Conservation (phyloP, 2,329 filamentous ascomycete species). For the Hypoxylon sp. region DNA sequence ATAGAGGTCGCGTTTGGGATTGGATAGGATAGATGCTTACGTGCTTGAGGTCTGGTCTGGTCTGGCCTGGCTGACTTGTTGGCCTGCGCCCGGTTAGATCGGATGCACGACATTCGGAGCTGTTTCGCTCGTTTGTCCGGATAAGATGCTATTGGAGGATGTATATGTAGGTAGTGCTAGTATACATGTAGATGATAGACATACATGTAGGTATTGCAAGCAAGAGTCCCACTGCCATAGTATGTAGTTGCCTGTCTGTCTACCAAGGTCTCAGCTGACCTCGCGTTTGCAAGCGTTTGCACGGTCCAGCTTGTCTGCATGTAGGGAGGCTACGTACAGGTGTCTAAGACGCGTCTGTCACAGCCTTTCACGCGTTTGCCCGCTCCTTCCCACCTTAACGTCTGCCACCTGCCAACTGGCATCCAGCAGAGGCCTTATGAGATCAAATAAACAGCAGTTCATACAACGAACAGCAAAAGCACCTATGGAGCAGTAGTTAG, state of each 20-base stretch:
- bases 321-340: neutral
- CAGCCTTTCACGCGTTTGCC: constrained; percentile 2
- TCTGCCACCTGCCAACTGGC: neutral
- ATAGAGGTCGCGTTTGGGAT: neutral
- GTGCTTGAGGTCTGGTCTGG: constrained; percentile 4
- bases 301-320: neutral
- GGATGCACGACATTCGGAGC: constrained; percentile 29
- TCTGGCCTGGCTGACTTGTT: neutral
- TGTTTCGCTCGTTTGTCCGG: neutral
- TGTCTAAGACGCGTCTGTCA: constrained; percentile 7
- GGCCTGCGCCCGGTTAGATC: neutral
- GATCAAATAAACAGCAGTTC: neutral
- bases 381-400: neutral
- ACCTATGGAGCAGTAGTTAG: constrained; percentile 53
- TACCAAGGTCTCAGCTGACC: neutral
- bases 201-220: too few species aligned
- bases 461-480: constrained; percentile 9
- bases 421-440: constrained; percentile 9
- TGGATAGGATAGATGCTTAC: neutral
- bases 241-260: too few species aligned
- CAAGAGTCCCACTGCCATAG: too few species aligned
- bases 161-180: too few species aligned
- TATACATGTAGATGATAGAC: neutral
- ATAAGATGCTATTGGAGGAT: too few species aligned
- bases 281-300: constrained; percentile 7